Conservation (phyloP, 1,284 basidiomycete species). For the Takashimella tepidaria region DNA sequence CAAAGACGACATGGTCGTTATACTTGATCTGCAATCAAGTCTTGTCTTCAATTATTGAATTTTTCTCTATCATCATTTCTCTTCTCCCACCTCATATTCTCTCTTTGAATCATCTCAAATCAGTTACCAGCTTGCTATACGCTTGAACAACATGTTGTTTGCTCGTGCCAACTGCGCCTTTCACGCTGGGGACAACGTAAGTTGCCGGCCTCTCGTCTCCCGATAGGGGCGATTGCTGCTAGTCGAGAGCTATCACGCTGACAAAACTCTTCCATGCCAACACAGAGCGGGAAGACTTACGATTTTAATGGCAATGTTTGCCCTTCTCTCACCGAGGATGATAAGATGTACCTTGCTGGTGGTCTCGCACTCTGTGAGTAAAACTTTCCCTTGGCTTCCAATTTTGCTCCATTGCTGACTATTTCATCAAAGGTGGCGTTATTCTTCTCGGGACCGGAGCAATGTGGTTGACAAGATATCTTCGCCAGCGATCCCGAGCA, state of each 20-base stretch:
- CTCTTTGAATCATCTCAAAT: too few species aligned
- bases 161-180: not conserved
- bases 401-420: not conserved
- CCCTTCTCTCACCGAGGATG: conserved; percentile 15
- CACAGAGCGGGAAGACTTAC: conserved; percentile 25
- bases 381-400: not conserved
- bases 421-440: conserved; percentile 3
- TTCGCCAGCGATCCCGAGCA: not conserved
- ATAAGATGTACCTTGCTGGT: conserved; percentile 21
- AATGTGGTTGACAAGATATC: not conserved
- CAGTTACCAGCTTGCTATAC: too few species aligned
- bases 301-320: conserved; percentile 31
- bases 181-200: not conserved
- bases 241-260: too few species aligned
- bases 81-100: not conserved
- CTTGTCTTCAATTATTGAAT: too few species aligned
- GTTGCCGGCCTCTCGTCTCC: too few species aligned
- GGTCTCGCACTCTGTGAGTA: conserved; percentile 24
- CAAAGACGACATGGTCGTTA: not conserved
- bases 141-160: not conserved
- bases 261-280: too few species aligned
- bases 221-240: too few species aligned
- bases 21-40: too few species aligned
- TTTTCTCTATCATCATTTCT: not conserved
- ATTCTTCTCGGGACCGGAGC: conserved; percentile 3